Conservation (phyloP, 208 protist species). For the Trypanosoma cruzi region DNA sequence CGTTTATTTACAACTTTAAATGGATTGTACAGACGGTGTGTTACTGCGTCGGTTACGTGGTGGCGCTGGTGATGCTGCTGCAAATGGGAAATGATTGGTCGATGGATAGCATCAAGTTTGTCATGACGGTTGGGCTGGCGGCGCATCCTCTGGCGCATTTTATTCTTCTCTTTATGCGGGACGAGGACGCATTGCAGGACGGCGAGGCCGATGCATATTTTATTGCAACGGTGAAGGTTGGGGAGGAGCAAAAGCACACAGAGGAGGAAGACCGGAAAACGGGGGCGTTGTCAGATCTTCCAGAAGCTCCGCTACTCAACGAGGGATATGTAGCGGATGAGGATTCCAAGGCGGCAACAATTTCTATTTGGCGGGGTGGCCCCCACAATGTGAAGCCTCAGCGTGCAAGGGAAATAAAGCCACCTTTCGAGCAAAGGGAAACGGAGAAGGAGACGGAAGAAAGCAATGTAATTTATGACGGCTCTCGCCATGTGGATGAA, state of each 20-base stretch:
- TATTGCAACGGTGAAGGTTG: background rate
- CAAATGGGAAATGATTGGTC: slow-evolving; percentile 40
- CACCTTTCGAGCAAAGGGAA: too few relatives aligned
- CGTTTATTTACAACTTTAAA: slow-evolving; percentile 56
- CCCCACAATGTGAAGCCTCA: background rate
- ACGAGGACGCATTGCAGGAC: slow-evolving; percentile 4
- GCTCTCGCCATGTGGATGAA: background rate
- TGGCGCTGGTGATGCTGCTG: slow-evolving; percentile 35
- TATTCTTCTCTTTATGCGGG: slow-evolving; percentile 12
- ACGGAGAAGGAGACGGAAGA: too few relatives aligned
- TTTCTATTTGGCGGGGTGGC: background rate
- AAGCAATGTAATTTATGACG: background rate
- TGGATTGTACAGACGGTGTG: slow-evolving; percentile 67
- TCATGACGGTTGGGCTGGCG: slow-evolving; percentile 31
- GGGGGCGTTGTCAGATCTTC: background rate
- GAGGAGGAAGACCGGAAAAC: background rate
- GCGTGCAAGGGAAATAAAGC: background rate
- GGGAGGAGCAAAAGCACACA: background rate
- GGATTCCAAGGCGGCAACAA: background rate
- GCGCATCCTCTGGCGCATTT: slow-evolving; percentile 19
- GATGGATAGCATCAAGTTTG: slow-evolving; percentile 21
- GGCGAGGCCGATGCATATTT: background rate
- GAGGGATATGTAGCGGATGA: background rate
- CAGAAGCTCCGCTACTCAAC: background rate
- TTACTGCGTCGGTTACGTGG: slow-evolving; percentile 46